A percentile compares a stretch with the other conserved stretches of the same genome.
Conservation (phyloP, 2,329 filamentous ascomycete genomes). For the Ophiostoma sp. region DNA sequence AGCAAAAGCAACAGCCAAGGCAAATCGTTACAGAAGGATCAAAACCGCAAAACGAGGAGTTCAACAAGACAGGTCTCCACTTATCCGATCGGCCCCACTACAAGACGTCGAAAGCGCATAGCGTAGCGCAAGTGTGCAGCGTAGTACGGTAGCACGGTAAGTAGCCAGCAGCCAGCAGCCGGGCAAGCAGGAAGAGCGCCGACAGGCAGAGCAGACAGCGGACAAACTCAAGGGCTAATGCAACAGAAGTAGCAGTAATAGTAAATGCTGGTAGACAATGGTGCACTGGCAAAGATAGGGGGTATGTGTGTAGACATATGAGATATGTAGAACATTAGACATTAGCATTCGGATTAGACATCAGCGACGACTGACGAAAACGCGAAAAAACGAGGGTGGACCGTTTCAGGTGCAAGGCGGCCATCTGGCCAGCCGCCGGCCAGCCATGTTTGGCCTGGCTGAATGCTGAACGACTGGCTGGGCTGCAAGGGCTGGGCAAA, state of each 20-base stretch:
- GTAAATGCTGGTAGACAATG: background rate
- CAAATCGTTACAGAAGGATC: background rate
- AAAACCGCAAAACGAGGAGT: background rate
- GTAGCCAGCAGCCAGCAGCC: background rate
- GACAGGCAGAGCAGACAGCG: background rate
- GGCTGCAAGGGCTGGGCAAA: background rate
- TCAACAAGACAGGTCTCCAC: background rate
- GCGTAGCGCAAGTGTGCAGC: background rate
- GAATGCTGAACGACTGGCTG: background rate
- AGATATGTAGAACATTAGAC: background rate
- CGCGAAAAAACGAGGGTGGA: slow-evolving; percentile 15
- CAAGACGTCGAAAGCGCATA: background rate
- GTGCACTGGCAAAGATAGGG: slow-evolving; percentile 5
- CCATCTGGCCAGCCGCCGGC: slow-evolving; percentile 19
- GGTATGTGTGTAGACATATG: background rate
- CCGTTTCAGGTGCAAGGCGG: slow-evolving; percentile 24
- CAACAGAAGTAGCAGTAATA: background rate
- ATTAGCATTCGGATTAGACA: background rate
- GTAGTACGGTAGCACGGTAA: background rate
- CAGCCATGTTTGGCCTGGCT: background rate
- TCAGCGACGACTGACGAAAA: background rate
- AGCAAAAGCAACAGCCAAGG: background rate
- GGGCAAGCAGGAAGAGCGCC: slow-evolving; percentile 3
- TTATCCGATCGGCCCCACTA: background rate
- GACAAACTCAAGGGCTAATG: background rate